Conservation (phyloP, 1,284 basidiomycete species). For the Chiua sp. region DNA sequence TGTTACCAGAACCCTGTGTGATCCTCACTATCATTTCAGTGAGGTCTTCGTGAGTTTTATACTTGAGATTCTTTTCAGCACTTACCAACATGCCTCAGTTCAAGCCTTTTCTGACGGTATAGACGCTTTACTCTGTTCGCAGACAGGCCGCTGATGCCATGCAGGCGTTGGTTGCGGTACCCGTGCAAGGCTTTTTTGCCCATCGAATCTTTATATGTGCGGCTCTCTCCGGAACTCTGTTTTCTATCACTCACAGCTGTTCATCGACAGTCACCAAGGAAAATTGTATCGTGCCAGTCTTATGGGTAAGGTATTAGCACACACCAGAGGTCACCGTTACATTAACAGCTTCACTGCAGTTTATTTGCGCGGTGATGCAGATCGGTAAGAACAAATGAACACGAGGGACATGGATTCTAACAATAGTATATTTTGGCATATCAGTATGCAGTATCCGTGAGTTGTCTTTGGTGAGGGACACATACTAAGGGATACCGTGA, state of each 20-base stretch:
- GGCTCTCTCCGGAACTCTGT: neutral
- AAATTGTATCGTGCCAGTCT: slow-evolving; percentile 4
- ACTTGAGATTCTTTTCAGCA: neutral
- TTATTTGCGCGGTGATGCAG: neutral
- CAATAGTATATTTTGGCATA: neutral
- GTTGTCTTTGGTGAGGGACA: neutral
- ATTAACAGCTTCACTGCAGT: neutral
- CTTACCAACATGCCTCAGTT: slow-evolving; percentile 11
- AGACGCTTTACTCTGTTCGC: neutral
- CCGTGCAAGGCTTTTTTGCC: slow-evolving; percentile 12
- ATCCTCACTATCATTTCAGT: slow-evolving; percentile 4
- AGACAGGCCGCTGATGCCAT: neutral
- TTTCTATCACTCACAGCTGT: neutral
- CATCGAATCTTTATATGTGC: slow-evolving; percentile 20
- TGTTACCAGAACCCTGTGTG: neutral
- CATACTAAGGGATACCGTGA: neutral
- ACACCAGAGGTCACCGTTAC: neutral
- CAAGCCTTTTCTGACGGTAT: slow-evolving; percentile 8
- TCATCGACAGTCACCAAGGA: slow-evolving; percentile 9
- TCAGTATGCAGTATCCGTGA: slow-evolving; percentile 7
- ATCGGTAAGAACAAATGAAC: slow-evolving; percentile 6
- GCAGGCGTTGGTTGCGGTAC: slow-evolving; percentile 1
- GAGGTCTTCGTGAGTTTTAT: slow-evolving; percentile 21
- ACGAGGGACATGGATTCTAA: neutral
- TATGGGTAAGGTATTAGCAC: slow-evolving; percentile 12